phyloP scores from a whole-genome alignment of 2,329 filamentous ascomycete genomes.

The Ceratocystis papillata region DNA sequence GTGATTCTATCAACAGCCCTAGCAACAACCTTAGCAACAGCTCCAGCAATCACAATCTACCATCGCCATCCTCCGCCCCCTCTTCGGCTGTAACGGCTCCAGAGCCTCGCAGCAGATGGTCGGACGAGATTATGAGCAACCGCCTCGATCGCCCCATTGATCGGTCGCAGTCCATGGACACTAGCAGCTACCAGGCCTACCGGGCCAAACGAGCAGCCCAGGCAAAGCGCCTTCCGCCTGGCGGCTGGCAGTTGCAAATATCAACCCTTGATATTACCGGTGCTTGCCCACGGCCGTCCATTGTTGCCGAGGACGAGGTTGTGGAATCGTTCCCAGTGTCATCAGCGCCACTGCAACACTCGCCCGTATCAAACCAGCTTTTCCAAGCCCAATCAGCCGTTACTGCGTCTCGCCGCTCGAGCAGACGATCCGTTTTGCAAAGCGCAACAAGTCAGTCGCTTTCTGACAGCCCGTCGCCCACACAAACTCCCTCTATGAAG shows the following conservation, averaged over 20 bases:
- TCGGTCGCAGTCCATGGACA: conserved; percentile 5
- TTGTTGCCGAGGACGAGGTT: conserved; percentile 20
- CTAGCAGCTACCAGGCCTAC: neutral
- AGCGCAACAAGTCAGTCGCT: neutral
- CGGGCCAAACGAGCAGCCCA: conserved; percentile 2
- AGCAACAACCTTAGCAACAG: too few species aligned
- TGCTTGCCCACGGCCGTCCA: conserved; percentile 15
- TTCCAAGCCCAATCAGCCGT: neutral
- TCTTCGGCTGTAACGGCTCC: neutral
- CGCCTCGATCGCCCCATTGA: neutral
- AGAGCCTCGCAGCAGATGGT: conserved; percentile 12
- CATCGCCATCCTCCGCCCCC: conserved; percentile 1
- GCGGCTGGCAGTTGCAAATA: conserved; percentile 22
- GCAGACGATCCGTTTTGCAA: neutral
- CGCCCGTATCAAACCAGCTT: neutral
- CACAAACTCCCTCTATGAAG: neutral
- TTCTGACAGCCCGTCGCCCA: neutral
- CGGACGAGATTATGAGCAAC: neutral
- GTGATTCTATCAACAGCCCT: too few species aligned
- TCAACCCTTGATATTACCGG: conserved; percentile 23
- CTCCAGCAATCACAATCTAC: neutral
- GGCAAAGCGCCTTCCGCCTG: conserved; percentile 15
- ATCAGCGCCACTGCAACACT: neutral
- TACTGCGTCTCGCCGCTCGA: neutral
- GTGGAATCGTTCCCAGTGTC: conserved; percentile 8